Conservation (phyloP, 1,139 yeast species). For the Yamadazyma oceani region DNA sequence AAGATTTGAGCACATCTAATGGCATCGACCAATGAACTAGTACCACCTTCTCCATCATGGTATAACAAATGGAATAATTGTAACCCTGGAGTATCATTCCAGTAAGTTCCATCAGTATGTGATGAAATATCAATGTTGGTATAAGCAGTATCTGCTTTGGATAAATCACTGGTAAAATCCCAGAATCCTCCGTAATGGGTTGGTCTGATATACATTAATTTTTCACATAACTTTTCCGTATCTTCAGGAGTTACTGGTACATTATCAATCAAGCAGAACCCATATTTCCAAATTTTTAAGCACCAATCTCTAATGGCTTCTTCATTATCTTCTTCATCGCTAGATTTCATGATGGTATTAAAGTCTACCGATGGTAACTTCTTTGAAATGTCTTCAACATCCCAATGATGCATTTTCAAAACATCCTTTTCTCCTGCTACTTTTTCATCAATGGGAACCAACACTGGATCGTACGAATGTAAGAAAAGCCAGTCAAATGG, state of each 20-base stretch:
- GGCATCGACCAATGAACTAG: slow-evolving; percentile 70
- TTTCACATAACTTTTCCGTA: slow-evolving; percentile 59
- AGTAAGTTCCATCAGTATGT: slow-evolving; percentile 79
- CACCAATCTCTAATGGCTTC: slow-evolving; percentile 60
- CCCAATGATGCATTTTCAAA: slow-evolving; percentile 46
- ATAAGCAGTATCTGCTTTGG: slow-evolving; percentile 74
- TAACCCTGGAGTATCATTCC: slow-evolving; percentile 76
- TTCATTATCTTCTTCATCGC: slow-evolving; percentile 26
- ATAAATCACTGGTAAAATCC: slow-evolving; percentile 75
- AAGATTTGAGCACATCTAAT: slow-evolving; percentile 60
- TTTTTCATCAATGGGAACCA: slow-evolving; percentile 31
- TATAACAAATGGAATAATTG: slow-evolving; percentile 68
- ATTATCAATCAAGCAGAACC: slow-evolving; percentile 63
- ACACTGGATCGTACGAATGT: slow-evolving; percentile 61
- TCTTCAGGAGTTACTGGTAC: slow-evolving; percentile 65
- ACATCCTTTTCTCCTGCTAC: slow-evolving; percentile 29
- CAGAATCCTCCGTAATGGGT: slow-evolving; percentile 83
- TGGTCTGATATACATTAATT: slow-evolving; percentile 63
- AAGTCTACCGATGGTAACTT: slow-evolving; percentile 56
- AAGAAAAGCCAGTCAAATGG: slow-evolving; percentile 51
- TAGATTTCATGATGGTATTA: slow-evolving; percentile 42
- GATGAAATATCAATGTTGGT: slow-evolving; percentile 66
- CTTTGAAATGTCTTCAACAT: slow-evolving; percentile 41
- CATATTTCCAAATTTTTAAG: slow-evolving; percentile 56
- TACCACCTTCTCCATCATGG: slow-evolving; percentile 74